Base-by-base conservation (phyloP, 306 rosid genomes). In the Echinosophora koreensis region DNA sequence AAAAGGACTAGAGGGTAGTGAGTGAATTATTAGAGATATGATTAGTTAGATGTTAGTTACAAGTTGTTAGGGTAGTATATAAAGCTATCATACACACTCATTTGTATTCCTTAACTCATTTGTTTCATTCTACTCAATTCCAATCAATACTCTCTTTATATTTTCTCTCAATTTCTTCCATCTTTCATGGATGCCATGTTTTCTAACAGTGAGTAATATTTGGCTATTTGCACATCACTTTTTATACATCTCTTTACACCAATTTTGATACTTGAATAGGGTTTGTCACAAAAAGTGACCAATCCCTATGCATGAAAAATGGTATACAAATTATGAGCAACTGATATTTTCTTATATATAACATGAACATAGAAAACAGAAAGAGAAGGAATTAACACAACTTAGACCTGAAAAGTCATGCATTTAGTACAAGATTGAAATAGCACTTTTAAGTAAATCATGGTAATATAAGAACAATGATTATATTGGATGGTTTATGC, bases 381-480 rank as follows among this genome's bases (percentile, higher is more conserved):
- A 41, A 55, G 32, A 16, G 39, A 66, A 47, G 18, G 39, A 66
- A 44, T 18, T 12, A 42, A 41, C 37, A 42, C 30, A 63, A 63
- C 1, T 13, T 63, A 63, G 49, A 30, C 49, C 46, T 66, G 62
- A 56, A 18, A 18, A 63, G n/a, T 63, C 44, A 61, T 61, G 44
- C 44, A 39, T 13, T 13, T 47, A 47, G 16, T 41, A 17, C 54
- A 41, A 17, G 71, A 65, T 65, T 65, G 55, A 42, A 16, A 28
- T 30, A 13, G 58, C 34, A 65, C 2, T 67, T 42, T 22, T 22
- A 37, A 16, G 14, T 15, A 63, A 63, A 63, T 12, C 4, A 13
- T 38, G 42, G 2, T 58, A 58, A 37, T 16, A 38, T 37, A 12
- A n/a, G 50, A 63, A 38, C 50, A 37, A 9, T 8, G 49, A 38